Conservation (phyloP, 768 basidiomycete species). For the Phallus indusiatus region DNA sequence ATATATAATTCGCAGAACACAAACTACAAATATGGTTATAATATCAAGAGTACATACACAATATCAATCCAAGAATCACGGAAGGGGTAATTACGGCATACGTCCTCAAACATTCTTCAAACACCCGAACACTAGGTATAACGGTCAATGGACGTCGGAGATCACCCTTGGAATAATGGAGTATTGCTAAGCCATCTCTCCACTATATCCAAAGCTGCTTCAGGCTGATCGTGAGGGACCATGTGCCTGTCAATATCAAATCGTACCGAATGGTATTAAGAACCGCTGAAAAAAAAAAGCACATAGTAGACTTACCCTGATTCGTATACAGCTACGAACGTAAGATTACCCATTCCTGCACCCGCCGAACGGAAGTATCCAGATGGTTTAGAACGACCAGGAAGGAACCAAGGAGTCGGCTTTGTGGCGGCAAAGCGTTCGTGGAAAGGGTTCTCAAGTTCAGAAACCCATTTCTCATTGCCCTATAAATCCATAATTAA, state of each 20-base stretch:
- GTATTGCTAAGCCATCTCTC: slow-evolving; percentile 28
- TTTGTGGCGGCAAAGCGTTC: slow-evolving; percentile 45
- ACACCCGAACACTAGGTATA: neutral
- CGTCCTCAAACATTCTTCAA: too few species aligned
- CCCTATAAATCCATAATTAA: slow-evolving; percentile 34
- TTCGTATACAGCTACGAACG: slow-evolving; percentile 67
- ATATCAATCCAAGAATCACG: too few species aligned
- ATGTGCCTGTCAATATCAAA: slow-evolving; percentile 48
- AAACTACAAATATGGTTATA: too few species aligned
- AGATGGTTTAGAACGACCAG: slow-evolving; percentile 40
- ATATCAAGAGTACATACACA: too few species aligned
- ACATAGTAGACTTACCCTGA: slow-evolving; percentile 54
- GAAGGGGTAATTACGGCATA: too few species aligned
- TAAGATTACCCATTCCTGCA: slow-evolving; percentile 73
- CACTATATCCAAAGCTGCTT: slow-evolving; percentile 62
- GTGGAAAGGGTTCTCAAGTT: slow-evolving; percentile 52
- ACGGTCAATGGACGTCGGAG: neutral
- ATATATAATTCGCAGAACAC: too few species aligned
- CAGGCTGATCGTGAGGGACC: slow-evolving; percentile 87
- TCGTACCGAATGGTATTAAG: neutral
- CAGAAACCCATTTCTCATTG: slow-evolving; percentile 66
- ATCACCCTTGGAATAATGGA: slow-evolving; percentile 15
- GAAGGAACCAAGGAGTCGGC: slow-evolving; percentile 47
- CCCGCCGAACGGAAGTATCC: slow-evolving; percentile 69
- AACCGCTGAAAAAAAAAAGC: neutral